Evolutionary conservation across 2,329 filamentous ascomycete species (phyloP).

Genomic region (Trichoderma oligosporum): DNA sequence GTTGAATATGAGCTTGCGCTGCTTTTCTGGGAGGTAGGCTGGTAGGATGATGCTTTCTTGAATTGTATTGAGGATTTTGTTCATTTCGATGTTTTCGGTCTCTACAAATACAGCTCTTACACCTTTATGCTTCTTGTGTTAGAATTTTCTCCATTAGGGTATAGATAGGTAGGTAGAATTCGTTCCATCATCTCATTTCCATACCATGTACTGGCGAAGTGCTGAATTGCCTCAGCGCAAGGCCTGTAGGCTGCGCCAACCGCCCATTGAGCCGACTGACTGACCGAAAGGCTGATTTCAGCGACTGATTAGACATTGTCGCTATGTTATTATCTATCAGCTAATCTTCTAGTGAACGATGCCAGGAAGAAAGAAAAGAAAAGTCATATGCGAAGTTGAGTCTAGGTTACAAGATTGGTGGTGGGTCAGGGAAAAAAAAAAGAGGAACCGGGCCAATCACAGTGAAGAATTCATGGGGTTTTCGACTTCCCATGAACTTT

Average conservation of each 20-base stretch:
- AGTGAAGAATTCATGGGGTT: slow-evolving; percentile 22
- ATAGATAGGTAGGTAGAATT: background rate
- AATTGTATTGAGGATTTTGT: slow-evolving; percentile 49
- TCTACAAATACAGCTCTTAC: slow-evolving; percentile 45
- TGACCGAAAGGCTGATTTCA: slow-evolving; percentile 29
- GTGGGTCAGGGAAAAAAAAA: slow-evolving; percentile 34
- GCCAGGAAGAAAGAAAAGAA: slow-evolving; percentile 4
- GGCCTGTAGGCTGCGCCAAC: background rate
- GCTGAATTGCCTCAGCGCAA: slow-evolving; percentile 28
- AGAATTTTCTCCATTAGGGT: background rate
- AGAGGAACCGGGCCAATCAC: slow-evolving; percentile 38
- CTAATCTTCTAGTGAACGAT: background rate
- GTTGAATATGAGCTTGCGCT: slow-evolving; percentile 53
- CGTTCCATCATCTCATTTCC: too few relatives aligned
- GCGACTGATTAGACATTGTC: slow-evolving; percentile 24
- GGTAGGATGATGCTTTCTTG: slow-evolving; percentile 60
- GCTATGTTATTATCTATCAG: background rate
- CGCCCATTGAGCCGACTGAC: slow-evolving; percentile 20
- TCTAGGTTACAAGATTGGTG: slow-evolving; percentile 1
- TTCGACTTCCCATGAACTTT: slow-evolving; percentile 21
- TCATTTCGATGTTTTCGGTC: slow-evolving; percentile 52
- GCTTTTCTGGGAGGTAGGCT: slow-evolving; percentile 50
- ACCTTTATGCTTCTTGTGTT: slow-evolving; percentile 25
- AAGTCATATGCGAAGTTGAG: slow-evolving; percentile 20
- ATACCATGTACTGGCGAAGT: slow-evolving; percentile 31